phyloP scores from a whole-genome alignment of 257 asterid genomes.

The Solanum neorickii region DNA sequence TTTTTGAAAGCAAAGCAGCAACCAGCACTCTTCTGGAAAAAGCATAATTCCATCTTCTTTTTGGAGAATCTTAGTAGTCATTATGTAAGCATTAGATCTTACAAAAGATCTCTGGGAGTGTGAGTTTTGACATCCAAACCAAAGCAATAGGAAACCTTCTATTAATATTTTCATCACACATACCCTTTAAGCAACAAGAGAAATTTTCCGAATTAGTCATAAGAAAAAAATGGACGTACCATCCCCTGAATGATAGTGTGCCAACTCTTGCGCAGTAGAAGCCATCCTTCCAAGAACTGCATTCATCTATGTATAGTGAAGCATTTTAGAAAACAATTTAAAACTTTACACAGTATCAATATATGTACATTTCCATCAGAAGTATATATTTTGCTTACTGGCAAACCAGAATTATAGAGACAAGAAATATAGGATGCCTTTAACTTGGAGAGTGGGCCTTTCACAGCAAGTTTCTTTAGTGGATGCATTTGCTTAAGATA shows the following conservation, averaged over 20 bases:
- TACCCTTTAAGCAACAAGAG: background rate
- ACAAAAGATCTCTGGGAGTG: background rate
- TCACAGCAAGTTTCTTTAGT: background rate
- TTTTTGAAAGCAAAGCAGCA: background rate
- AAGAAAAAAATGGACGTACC: constrained; percentile 33
- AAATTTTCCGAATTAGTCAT: background rate
- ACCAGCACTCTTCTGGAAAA: background rate
- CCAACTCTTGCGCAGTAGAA: constrained; percentile 84
- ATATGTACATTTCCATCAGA: background rate
- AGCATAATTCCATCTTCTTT: background rate
- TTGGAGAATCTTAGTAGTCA: background rate
- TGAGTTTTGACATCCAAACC: background rate
- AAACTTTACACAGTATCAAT: background rate
- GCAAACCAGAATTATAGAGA: background rate
- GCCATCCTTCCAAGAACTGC: constrained; percentile 89
- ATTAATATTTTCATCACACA: background rate
- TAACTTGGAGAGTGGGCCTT: background rate
- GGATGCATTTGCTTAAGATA: background rate
- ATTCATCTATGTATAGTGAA: constrained; percentile 49
- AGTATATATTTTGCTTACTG: background rate
- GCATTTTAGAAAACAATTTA: background rate
- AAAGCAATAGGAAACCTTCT: background rate
- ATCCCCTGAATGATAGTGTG: constrained; percentile 95
- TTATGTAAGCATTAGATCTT: background rate
- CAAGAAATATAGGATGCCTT: background rate